Conservation (phyloP, 768 basidiomycete genomes). For the Multifurca ochricompacta region DNA sequence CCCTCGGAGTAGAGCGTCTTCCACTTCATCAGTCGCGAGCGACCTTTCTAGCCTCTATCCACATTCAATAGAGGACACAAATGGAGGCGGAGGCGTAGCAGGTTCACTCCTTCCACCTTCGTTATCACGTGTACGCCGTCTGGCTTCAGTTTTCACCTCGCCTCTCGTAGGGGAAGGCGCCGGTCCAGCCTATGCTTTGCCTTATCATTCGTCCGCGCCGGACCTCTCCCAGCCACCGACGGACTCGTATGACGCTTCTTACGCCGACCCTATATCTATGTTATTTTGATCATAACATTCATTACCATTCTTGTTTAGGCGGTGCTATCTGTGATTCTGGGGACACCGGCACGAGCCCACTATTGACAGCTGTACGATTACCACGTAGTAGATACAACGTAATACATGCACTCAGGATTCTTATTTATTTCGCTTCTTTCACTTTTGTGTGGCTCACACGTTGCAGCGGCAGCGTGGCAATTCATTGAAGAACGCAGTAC, state of each 20-base stretch:
- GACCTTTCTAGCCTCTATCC: slow-evolving; percentile 17
- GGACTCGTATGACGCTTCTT: slow-evolving; percentile 13
- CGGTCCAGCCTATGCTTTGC: not conserved
- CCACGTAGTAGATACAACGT: slow-evolving; percentile 1
- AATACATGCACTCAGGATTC: slow-evolving; percentile 3
- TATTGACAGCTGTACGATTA: slow-evolving; percentile 11
- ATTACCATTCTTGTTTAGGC: slow-evolving; percentile 13
- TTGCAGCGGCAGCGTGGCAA: not conserved
- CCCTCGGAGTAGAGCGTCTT: slow-evolving; percentile 18
- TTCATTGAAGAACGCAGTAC: too few relatives aligned
- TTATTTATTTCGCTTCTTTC: not conserved
- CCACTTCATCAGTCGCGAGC: slow-evolving; percentile 18
- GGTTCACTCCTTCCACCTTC: slow-evolving; percentile 8
- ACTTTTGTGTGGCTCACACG: too few relatives aligned
- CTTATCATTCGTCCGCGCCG: slow-evolving; percentile 3
- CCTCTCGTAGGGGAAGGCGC: slow-evolving; percentile 1
- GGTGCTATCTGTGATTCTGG: not conserved
- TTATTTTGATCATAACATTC: slow-evolving; percentile 11
- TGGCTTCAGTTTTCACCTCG: not conserved
- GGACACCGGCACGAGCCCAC: slow-evolving; percentile 2
- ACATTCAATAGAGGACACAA: slow-evolving; percentile 12
- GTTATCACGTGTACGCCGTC: slow-evolving; percentile 12
- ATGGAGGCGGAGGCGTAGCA: not conserved
- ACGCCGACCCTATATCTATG: slow-evolving; percentile 9
- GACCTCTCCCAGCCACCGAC: slow-evolving; percentile 8